A percentile compares a stretch with the other conserved stretches of the same genome.
Evolutionary conservation across 345 rosid species (phyloP).

Genomic region (Eucalyptus urophylla): DNA sequence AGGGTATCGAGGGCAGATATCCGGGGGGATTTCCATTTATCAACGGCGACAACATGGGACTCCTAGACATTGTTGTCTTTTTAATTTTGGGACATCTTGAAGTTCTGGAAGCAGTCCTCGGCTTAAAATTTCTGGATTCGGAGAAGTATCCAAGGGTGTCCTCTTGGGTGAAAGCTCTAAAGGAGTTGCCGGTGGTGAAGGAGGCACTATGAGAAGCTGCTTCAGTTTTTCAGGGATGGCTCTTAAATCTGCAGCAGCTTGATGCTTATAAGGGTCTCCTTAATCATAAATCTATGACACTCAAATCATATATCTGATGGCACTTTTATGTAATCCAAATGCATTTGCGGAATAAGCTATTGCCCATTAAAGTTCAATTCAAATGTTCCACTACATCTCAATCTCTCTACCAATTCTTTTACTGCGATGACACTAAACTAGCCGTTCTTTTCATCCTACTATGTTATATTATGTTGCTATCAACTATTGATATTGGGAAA

Average conservation of each 20-base stretch:
- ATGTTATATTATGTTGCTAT: not conserved
- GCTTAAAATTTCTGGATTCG: constrained; percentile 10
- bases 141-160: constrained; percentile 16
- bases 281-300: not conserved
- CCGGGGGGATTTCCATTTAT: not conserved
- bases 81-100: constrained; percentile 13
- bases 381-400: not conserved
- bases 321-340: not conserved
- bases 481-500: not conserved
- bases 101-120: constrained; percentile 17
- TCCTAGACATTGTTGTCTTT: constrained; percentile 13
- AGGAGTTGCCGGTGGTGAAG: constrained; percentile 6
- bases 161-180: constrained; percentile 19
- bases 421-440: not conserved
- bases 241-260: not conserved
- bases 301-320: not conserved
- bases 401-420: not conserved
- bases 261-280: not conserved
- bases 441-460: not conserved
- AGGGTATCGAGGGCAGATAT: constrained; percentile 17
- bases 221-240: constrained; percentile 2
- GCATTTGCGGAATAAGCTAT: not conserved
- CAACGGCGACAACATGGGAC: constrained; percentile 5
- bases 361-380: not conserved
- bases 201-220: constrained; percentile 6